Evolutionary conservation across 495 filamentous ascomycete genomes (phyloP).

Genomic region (Cetradonia linearis): DNA sequence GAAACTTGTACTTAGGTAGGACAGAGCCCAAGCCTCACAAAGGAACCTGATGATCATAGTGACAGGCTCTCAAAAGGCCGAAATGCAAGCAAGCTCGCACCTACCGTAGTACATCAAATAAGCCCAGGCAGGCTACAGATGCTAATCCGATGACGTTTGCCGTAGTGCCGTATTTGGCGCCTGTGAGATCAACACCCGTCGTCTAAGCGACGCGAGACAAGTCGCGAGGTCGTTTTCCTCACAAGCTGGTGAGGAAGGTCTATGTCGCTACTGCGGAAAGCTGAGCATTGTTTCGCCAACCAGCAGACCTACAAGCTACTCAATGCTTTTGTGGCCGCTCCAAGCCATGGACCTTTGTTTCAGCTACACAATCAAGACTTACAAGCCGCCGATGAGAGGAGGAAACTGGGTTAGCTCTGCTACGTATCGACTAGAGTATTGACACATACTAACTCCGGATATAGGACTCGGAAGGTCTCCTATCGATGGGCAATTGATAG

Average conservation of each 20-base stretch:
- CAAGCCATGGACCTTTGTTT: slow-evolving; percentile 30
- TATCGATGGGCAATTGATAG: slow-evolving; percentile 48
- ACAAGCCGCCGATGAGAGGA: slow-evolving; percentile 31
- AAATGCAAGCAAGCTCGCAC: not conserved
- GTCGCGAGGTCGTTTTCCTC: not conserved
- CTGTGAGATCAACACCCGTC: slow-evolving; percentile 9
- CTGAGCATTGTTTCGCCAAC: slow-evolving; percentile 40
- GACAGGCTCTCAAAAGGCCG: not conserved
- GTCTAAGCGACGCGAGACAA: slow-evolving; percentile 5
- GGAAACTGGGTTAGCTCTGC: slow-evolving; percentile 29
- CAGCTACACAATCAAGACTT: slow-evolving; percentile 30
- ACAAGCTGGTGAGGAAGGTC: not conserved
- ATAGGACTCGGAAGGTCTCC: slow-evolving; percentile 18
- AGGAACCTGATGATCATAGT: slow-evolving; percentile 22
- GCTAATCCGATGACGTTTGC: slow-evolving; percentile 1
- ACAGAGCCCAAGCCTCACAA: slow-evolving; percentile 14
- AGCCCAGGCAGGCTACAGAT: not conserved
- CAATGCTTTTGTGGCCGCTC: slow-evolving; percentile 39
- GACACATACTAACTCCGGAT: not conserved
- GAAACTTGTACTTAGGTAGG: slow-evolving; percentile 28
- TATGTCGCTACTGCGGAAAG: slow-evolving; percentile 28
- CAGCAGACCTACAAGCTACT: slow-evolving; percentile 33
- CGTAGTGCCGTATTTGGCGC: not conserved
- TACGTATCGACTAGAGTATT: not conserved
- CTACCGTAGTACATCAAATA: not conserved